Base-by-base conservation (phyloP, 768 basidiomycete species). In the Dioszegia hungarica region DNA sequence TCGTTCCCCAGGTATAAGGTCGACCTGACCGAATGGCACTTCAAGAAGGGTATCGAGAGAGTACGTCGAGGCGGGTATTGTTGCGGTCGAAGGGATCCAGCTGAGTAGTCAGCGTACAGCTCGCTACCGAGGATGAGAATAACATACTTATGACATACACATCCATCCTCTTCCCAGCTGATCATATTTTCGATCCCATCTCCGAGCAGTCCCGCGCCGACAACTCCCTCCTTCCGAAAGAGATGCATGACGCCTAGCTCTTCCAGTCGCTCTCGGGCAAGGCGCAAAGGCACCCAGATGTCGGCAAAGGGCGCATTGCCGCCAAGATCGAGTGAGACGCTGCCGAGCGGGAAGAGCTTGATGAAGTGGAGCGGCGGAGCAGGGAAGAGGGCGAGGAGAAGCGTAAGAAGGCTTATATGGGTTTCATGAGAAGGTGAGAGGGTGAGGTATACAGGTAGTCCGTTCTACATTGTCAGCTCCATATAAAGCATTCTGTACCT, bases 141-240 rank as follows among this genome's bases (percentile, higher is more conserved):
- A n/a, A n/a, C n/a, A n/a, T n/a, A 68, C 67, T 68, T 68, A 22
- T 68, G 67, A 14, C 59, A 62, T 0, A 65, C 47, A 15, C 29
- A 24, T 4, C 54, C 50, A 17, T 52, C 56, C 24, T 68, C 67
- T 38, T 68, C 67, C 67, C 67, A 68, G 48, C 67, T 68, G 12
- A 63, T 39, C 20, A 53, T 48, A 5, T 59, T 22, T 15, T 52
- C 51, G 8, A 59, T 56, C 9, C 19, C 22, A 4, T 54, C 29
- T 5, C 61, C 49, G 17, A 68, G 25, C 22, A 68, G 44, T 4
- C 67, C 66, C 36, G 45, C 59, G 2, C 41, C 38, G 4, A 36
- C 19, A 24, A 58, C 49, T 8, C 10, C 22, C n/a, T 48, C 41
- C 9, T 51, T 45, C 47, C 53, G 57, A 52, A 68, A 68, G 33